Evolutionary conservation across 2,329 filamentous ascomycete genomes (phyloP).

Genomic region (Phaeosphaeria sp.): DNA sequence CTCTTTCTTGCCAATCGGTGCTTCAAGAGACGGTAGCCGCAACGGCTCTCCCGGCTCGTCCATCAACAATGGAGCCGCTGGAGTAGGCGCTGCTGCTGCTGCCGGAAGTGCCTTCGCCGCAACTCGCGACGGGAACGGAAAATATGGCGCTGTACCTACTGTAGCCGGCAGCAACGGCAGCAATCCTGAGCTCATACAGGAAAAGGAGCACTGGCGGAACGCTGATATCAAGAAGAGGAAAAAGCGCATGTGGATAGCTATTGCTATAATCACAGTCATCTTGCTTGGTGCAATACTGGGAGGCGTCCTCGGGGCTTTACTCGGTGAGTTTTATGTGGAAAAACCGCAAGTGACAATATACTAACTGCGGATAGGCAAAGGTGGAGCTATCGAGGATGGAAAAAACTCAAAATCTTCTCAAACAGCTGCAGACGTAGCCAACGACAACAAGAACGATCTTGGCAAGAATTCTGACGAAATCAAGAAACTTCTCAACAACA

Average conservation of each 20-base stretch:
- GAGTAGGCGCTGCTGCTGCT: conserved; percentile 48
- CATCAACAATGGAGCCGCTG: conserved; percentile 42
- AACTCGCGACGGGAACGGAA: conserved; percentile 48
- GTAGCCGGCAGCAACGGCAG: conserved; percentile 21
- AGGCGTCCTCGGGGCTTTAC: conserved; percentile 71
- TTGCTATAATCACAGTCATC: conserved; percentile 67
- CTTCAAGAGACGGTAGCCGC: conserved; percentile 49
- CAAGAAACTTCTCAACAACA: conserved; percentile 79
- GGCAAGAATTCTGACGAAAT: conserved; percentile 78
- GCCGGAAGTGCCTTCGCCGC: conserved; percentile 44
- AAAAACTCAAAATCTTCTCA: conserved; percentile 25
- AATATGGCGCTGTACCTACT: conserved; percentile 64
- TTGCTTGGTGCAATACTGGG: conserved; percentile 75
- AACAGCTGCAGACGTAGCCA: conserved; percentile 53
- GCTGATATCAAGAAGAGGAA: conserved; percentile 61
- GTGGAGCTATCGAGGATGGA: conserved; percentile 10
- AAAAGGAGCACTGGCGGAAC: conserved; percentile 70
- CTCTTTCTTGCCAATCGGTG: conserved; percentile 66
- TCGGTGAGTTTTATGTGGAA: background rate
- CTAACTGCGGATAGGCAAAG: conserved; percentile 61
- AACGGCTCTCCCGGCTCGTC: conserved; percentile 51
- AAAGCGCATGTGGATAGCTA: conserved; percentile 72
- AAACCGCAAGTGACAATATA: background rate
- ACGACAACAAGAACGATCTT: conserved; percentile 77
- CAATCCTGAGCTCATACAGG: conserved; percentile 46